Evolutionary conservation across 129 eudicot species (phyloP), one percentile per base, ranked within the genome.

Genomic region (Artemisia annua): DNA sequence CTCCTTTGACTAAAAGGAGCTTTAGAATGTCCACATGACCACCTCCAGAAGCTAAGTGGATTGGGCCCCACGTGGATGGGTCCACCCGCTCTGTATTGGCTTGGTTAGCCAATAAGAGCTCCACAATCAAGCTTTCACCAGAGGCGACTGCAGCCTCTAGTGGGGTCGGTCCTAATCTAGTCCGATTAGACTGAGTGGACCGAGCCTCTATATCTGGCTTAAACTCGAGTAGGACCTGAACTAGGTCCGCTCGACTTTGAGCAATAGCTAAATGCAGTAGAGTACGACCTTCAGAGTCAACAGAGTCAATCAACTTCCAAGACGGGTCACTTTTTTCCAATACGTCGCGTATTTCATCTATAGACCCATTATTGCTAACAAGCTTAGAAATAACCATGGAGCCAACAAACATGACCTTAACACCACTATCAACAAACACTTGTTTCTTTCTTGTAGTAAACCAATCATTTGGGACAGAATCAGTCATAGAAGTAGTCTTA

Each of bases 391-490:
- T 51, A 9, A 89, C 78, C 46, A 64, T 66, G 3, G 92, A 84
- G 26, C 96, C 96, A 13, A 83, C 84, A 74, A 89, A 89, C 88
- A 89, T 81, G 80, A 89, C 48, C 64, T 76, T 87, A 28, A 87
- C 63, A 11, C 92, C 92, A 63, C 92, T 87, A 64, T 89, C 92
- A 44, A 84, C 66, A 49, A 87, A 87, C 63, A 89, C 96, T 63
- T 89, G 92, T 28, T 89, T 89, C 77, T 87, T 89, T 80, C 72
- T 83, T 6, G 91, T 79, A 16, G 96, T 87, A 58, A 89, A 89
- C 96, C 96, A 87, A 59, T 89, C 96, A 71, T 55, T 83, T 10
- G 96, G 90, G 55, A 87, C 84, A 7, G 79, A 44, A 69, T 87
- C 90, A 2, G 19, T 70, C 5, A 78, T 73, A 14, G 83, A 84